phyloP scores from a whole-genome alignment of 116 monocot genomes.

The Thalassia testudinum region DNA sequence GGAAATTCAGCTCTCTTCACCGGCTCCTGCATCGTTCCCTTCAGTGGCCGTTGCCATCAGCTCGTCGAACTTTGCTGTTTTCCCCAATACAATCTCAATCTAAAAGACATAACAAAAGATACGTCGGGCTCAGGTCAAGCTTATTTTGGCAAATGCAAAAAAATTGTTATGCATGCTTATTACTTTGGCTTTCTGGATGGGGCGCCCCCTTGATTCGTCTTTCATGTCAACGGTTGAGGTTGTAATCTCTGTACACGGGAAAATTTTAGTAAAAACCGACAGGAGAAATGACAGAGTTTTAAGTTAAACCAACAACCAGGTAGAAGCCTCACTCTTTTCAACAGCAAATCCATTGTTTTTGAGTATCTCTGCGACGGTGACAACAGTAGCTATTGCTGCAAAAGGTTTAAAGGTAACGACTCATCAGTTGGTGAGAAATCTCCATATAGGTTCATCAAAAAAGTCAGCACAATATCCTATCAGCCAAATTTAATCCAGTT shows the following conservation, averaged over 20 bases:
- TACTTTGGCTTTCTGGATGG: conserved; percentile 82
- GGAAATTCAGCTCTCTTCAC: conserved; percentile 14
- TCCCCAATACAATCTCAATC: conserved; percentile 58
- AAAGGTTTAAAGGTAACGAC: too few species aligned
- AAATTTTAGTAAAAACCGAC: not conserved
- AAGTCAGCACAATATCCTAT: too few species aligned
- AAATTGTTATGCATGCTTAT: not conserved
- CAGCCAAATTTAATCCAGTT: too few species aligned
- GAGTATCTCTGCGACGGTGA: conserved; percentile 35
- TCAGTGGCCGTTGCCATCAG: conserved; percentile 60
- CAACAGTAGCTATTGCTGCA: conserved; percentile 42
- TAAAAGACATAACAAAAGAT: conserved; percentile 1
- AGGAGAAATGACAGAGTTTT: not conserved
- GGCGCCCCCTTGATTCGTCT: conserved; percentile 54
- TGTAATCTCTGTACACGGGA: conserved; percentile 32
- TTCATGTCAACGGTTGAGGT: conserved; percentile 72
- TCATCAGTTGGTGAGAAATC: too few species aligned
- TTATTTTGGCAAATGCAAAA: not conserved
- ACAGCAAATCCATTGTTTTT: conserved; percentile 36
- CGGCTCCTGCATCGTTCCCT: conserved; percentile 34
- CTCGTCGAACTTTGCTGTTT: conserved; percentile 66
- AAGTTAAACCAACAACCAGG: not conserved
- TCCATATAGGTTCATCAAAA: too few species aligned
- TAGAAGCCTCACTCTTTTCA: conserved; percentile 38
- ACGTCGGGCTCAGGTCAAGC: too few species aligned